These are phyloP conservation scores for Baorangia bicolor DNA, from an alignment of 768 basidiomycete genomes.

Conservation along the genomic window DNA sequence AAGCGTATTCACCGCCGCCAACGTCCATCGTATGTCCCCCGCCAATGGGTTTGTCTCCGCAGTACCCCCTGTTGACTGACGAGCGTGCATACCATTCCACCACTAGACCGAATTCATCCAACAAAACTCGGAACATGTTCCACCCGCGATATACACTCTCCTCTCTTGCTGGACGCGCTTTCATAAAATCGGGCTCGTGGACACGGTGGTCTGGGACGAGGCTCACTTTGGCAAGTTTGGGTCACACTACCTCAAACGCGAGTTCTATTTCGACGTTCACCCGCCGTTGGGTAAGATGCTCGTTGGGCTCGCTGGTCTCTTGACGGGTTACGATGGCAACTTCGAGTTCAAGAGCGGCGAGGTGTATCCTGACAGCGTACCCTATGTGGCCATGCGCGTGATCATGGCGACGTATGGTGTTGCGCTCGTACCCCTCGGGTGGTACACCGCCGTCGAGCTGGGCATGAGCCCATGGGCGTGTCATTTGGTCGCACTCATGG, in stretches of 20 bases:
- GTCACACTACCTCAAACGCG: conserved; percentile 95
- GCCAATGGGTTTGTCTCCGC: conserved; percentile 1
- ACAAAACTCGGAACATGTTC: conserved; percentile 78
- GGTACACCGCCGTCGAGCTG: conserved; percentile 95
- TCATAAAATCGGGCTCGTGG: conserved; percentile 85
- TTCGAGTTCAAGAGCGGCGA: conserved; percentile 96
- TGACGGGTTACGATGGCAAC: conserved; percentile 87
- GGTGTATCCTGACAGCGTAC: conserved; percentile 78
- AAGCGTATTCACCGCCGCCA: conserved; percentile 60
- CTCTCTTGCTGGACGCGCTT: conserved; percentile 94
- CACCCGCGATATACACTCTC: conserved; percentile 85
- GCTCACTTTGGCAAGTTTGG: conserved; percentile 99
- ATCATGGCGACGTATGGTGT: conserved; percentile 94
- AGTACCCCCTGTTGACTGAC: conserved; percentile 7
- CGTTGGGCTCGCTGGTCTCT: conserved; percentile 87
- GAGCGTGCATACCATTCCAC: not conserved
- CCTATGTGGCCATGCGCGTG: conserved; percentile 93
- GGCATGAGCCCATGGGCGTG: conserved; percentile 88
- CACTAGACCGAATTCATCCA: conserved; percentile 68
- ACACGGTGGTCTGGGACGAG: conserved; percentile 96
- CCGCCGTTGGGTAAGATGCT: conserved; percentile 99
- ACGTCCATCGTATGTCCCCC: conserved; percentile 54
- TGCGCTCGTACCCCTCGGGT: conserved; percentile 91
- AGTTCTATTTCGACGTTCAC: conserved; percentile 99
- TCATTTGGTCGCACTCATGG: conserved; percentile 93